Percentiles rank a stretch among this genome's conserved stretches.
Conservation (phyloP, 202 grass and related monocot species). For the Setaria italica region DNA sequence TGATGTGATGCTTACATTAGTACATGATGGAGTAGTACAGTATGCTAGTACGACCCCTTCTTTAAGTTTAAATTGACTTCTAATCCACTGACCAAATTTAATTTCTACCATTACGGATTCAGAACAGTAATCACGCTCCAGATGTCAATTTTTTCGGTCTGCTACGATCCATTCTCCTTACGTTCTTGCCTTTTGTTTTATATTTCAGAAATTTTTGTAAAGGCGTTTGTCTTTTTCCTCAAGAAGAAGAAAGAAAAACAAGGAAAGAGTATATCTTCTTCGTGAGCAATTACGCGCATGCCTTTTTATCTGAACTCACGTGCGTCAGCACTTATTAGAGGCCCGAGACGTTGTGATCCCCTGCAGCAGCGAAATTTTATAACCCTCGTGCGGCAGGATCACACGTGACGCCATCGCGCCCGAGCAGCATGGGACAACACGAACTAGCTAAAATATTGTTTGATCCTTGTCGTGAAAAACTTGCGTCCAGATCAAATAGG, state of each 20-base stretch:
- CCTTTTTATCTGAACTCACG: slow-evolving; percentile 41
- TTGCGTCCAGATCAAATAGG: slow-evolving; percentile 1
- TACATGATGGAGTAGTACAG: too few species aligned
- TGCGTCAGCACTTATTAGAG: slow-evolving; percentile 50
- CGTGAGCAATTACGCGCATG: slow-evolving; percentile 22
- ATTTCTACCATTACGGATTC: not conserved
- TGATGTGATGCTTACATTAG: not conserved
- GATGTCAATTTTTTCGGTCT: not conserved
- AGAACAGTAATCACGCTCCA: too few species aligned
- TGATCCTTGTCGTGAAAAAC: not conserved
- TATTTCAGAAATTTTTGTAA: not conserved
- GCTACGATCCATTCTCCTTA: not conserved
- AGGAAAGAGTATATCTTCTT: not conserved
- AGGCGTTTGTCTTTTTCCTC: slow-evolving; percentile 8
- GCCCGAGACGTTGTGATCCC: slow-evolving; percentile 34
- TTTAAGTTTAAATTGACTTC: not conserved
- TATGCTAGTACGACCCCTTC: not conserved
- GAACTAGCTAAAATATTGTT: not conserved
- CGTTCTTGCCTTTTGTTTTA: not conserved
- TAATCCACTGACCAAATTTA: slow-evolving; percentile 35
- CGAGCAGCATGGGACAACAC: slow-evolving; percentile 11
- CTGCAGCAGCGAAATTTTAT: slow-evolving; percentile 26
- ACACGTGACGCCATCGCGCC: slow-evolving; percentile 21
- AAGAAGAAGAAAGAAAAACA: not conserved
- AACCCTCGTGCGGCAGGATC: not conserved